Conservation (phyloP, 1,139 yeast species). For the Wickerhamomyces sp. region DNA sequence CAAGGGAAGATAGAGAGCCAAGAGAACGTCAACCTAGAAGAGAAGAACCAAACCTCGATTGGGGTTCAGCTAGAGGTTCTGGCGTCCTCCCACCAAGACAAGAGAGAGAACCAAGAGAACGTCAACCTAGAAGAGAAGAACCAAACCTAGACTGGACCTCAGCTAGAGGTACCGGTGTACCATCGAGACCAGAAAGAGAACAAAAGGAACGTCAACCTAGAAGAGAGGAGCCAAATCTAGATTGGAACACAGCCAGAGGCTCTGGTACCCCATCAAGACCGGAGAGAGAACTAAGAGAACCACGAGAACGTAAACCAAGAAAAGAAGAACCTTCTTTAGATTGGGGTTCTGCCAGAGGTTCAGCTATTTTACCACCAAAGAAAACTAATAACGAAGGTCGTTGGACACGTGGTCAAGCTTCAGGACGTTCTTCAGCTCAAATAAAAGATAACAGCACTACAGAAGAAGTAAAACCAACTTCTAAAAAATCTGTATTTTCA, state of each 20-base stretch:
- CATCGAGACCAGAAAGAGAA: constrained; percentile 9
- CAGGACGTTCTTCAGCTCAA: constrained; percentile 26
- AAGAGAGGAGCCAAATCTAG: constrained; percentile 45
- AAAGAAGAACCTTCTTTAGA: constrained; percentile 42
- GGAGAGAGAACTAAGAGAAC: constrained; percentile 22
- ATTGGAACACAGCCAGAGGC: constrained; percentile 35
- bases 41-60: constrained; percentile 45
- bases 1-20: constrained; percentile 26
- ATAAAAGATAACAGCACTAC: constrained; percentile 15
- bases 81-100: constrained; percentile 9
- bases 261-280: constrained; percentile 11
- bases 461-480: constrained; percentile 31
- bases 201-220: constrained; percentile 32
- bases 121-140: constrained; percentile 38
- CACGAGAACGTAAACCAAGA: constrained; percentile 29
- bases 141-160: constrained; percentile 45
- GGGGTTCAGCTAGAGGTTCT: constrained; percentile 31
- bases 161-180: constrained; percentile 18
- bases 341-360: constrained; percentile 35
- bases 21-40: constrained; percentile 35
- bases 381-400: constrained; percentile 32
- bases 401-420: constrained; percentile 42
- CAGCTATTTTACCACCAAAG: constrained; percentile 20
- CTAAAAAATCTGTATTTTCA: constrained; percentile 57
- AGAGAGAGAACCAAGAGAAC: constrained; percentile 23